A percentile compares a stretch with the other conserved stretches of the same genome.
These are phyloP conservation scores for Wickerhamiella infanticola DNA, from an alignment of 1,139 yeast genomes.

Conservation along the genomic window DNA sequence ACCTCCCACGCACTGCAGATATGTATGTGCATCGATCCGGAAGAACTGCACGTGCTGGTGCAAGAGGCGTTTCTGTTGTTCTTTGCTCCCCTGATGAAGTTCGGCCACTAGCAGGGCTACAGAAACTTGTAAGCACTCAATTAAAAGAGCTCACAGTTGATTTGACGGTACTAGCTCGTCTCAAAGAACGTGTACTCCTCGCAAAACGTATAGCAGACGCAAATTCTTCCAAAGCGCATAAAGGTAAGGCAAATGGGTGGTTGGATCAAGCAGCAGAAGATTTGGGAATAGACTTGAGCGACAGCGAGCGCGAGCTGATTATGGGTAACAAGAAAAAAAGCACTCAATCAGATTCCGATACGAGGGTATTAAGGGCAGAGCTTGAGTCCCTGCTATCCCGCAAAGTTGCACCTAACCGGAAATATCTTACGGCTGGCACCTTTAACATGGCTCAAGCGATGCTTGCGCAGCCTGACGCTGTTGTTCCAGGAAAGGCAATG, in stretches of 20 bases:
- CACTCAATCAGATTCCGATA: slow-evolving; percentile 33
- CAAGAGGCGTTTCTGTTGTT: slow-evolving; percentile 86
- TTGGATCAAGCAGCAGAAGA: slow-evolving; percentile 85
- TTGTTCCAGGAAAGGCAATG: slow-evolving; percentile 44
- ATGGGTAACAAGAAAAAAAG: slow-evolving; percentile 45
- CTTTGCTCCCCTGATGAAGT: slow-evolving; percentile 87
- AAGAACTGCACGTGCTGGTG: slow-evolving; percentile 93
- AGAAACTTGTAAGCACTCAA: slow-evolving; percentile 43
- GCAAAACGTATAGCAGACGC: slow-evolving; percentile 68
- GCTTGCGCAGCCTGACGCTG: slow-evolving; percentile 16
- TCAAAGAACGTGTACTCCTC: slow-evolving; percentile 50
- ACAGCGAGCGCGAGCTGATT: slow-evolving; percentile 27
- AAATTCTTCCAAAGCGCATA: slow-evolving; percentile 40
- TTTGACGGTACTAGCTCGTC: slow-evolving; percentile 50
- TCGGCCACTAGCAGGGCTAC: slow-evolving; percentile 66
- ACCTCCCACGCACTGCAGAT: slow-evolving; percentile 88
- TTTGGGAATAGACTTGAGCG: slow-evolving; percentile 48
- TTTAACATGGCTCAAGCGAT: slow-evolving; percentile 66
- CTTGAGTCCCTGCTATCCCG: slow-evolving; percentile 38
- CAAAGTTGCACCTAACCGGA: slow-evolving; percentile 40
- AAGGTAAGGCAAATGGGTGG: slow-evolving; percentile 67
- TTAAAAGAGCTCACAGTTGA: slow-evolving; percentile 67
- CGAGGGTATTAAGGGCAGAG: slow-evolving; percentile 36
- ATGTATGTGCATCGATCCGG: slow-evolving; percentile 93
- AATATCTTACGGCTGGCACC: slow-evolving; percentile 71